Evolutionary conservation across 163 green algal genomes (phyloP).

Genomic region (Volvox carteri): DNA sequence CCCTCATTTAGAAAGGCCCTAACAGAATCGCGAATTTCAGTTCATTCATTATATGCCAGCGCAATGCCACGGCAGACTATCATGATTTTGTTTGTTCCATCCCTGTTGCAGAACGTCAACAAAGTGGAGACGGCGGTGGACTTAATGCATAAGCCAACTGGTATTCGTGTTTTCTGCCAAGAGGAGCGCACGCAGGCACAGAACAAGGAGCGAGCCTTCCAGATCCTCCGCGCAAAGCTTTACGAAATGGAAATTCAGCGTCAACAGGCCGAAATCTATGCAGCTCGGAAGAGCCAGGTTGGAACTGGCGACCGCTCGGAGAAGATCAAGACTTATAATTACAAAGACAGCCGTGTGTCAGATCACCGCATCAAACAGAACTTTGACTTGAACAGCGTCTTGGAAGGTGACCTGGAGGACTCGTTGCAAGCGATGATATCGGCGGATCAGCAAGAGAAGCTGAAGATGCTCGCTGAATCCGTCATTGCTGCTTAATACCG

Average conservation of each 20-base stretch:
- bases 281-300: constrained; percentile 87
- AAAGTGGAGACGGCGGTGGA: constrained; percentile 99
- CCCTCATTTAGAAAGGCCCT: too few species aligned
- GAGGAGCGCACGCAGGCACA: constrained; percentile 97
- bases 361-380: constrained; percentile 97
- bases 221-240: constrained; percentile 89
- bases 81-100: too few species aligned
- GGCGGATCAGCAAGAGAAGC: constrained; percentile 89
- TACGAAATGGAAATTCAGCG: constrained; percentile 96
- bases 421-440: constrained; percentile 78
- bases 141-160: constrained; percentile 96
- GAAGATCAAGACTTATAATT: constrained; percentile 99
- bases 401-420: constrained; percentile 56
- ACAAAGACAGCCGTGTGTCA: constrained; percentile 95
- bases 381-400: constrained; percentile 91
- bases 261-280: constrained; percentile 88
- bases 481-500: constrained; percentile 46
- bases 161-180: constrained; percentile 98
- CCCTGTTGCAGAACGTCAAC: constrained; percentile 99
- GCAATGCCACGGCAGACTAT: too few species aligned
- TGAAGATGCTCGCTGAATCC: constrained; percentile 79
- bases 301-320: constrained; percentile 94
- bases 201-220: constrained; percentile 95
- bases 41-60: too few species aligned
- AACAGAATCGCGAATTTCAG: too few species aligned